A percentile compares a stretch with the other conserved stretches of the same genome.
Evolutionary conservation across 176 grass and related monocot genomes (phyloP).

Genomic region (Calamus simplicifolius): DNA sequence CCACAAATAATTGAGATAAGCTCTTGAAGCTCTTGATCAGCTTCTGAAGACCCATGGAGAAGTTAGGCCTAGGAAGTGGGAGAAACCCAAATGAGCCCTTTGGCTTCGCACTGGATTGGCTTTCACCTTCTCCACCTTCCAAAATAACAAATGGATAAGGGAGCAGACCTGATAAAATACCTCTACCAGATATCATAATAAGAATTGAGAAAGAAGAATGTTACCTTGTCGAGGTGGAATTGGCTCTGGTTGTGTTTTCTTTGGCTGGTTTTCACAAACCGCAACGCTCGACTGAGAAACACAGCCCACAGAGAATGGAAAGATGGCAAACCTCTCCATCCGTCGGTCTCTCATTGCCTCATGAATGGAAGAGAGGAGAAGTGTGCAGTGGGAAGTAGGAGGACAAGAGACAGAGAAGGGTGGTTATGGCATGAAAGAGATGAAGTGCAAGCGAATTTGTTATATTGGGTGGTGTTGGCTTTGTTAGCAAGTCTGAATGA

Average conservation of each 20-base stretch:
- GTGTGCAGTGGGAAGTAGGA: neutral
- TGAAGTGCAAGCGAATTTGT: conserved; percentile 9
- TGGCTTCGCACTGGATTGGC: neutral
- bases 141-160: neutral
- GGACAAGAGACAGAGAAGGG: neutral
- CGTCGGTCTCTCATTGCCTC: conserved; percentile 38
- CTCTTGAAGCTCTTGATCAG: conserved; percentile 67
- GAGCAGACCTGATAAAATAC: too few species aligned
- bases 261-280: conserved; percentile 33
- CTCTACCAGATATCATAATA: too few species aligned
- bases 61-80: neutral
- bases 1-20: conserved; percentile 63
- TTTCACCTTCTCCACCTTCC: conserved; percentile 1
- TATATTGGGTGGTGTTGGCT: conserved; percentile 26
- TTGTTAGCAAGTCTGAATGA: conserved; percentile 39
- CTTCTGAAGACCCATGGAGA: conserved; percentile 28
- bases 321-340: conserved; percentile 55
- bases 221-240: neutral
- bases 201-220: too few species aligned
- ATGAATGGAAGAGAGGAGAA: neutral
- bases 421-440: conserved; percentile 9
- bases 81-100: neutral
- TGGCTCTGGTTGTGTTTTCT: conserved; percentile 4
- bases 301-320: conserved; percentile 77
- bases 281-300: conserved; percentile 60